A percentile compares a stretch with the other conserved stretches of the same genome.
Conservation (phyloP, 2,329 filamentous ascomycete species). For the Thelonectria blattea region DNA sequence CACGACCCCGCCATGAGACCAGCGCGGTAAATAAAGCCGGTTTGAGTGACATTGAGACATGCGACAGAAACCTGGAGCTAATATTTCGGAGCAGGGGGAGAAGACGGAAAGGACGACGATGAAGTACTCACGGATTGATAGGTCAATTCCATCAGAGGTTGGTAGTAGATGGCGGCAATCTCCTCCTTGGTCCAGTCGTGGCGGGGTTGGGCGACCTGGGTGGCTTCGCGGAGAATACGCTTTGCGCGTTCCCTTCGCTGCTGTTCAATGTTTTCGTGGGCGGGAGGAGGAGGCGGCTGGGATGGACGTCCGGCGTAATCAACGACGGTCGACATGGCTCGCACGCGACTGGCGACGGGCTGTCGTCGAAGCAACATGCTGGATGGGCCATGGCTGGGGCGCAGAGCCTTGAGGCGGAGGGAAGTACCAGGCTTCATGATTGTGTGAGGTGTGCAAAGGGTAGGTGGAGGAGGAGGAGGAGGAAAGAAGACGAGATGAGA, state of each 20-base stretch:
- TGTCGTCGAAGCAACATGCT: constrained; percentile 28
- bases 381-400: constrained; percentile 20
- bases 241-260: constrained; percentile 36
- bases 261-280: constrained; percentile 31
- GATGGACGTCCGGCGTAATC: constrained; percentile 32
- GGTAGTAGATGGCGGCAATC: constrained; percentile 81
- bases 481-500: not conserved
- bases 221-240: constrained; percentile 55
- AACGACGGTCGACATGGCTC: constrained; percentile 37
- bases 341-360: constrained; percentile 14
- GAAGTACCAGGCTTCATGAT: constrained; percentile 29
- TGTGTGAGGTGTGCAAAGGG: not conserved
- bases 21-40: not conserved
- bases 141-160: constrained; percentile 78
- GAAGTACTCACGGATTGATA: constrained; percentile 69
- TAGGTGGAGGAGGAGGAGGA: not conserved
- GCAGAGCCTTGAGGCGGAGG: constrained; percentile 29
- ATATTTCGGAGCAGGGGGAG: not conserved
- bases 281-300: constrained; percentile 32
- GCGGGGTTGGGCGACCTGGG: constrained; percentile 65
- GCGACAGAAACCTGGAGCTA: not conserved
- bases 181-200: constrained; percentile 83
- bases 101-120: not conserved
- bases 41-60: constrained; percentile 4
- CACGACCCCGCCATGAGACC: not conserved